Evolutionary conservation across 768 basidiomycete genomes (phyloP).

Genomic region (Tubosaeta sp.): DNA sequence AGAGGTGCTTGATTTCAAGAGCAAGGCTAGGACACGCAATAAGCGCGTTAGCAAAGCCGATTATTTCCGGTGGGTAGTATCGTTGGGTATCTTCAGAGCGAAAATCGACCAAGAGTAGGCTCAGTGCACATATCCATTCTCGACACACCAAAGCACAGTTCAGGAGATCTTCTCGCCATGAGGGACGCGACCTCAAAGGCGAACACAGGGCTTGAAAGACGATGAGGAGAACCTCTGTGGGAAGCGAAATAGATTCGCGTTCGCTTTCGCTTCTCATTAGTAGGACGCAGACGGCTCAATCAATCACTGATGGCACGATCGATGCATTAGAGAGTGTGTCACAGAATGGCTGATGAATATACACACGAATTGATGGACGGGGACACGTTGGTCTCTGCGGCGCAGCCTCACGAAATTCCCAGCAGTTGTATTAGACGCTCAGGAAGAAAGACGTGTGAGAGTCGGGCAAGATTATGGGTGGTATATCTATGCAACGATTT

Average conservation of each 20-base stretch:
- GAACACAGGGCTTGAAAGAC: conserved; percentile 4
- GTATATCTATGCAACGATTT: conserved; percentile 11
- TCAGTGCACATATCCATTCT: conserved; percentile 11
- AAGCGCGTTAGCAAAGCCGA: not conserved
- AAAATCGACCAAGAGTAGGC: conserved; percentile 8
- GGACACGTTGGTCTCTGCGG: too few relatives aligned
- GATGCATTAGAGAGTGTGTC: not conserved
- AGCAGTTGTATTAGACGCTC: too few relatives aligned
- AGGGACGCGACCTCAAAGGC: not conserved
- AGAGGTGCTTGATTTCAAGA: conserved; percentile 10
- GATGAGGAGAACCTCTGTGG: conserved; percentile 6
- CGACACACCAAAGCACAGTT: conserved; percentile 8
- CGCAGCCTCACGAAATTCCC: too few relatives aligned
- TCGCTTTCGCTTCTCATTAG: not conserved
- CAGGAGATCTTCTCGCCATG: conserved; percentile 6
- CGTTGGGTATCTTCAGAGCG: not conserved
- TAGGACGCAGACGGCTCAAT: conserved; percentile 2
- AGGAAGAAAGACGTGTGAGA: too few relatives aligned
- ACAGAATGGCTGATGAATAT: not conserved
- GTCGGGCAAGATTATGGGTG: conserved; percentile 17
- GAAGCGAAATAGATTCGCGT: conserved; percentile 1
- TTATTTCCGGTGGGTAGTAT: conserved; percentile 6
- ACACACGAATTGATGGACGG: too few relatives aligned
- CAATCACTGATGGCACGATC: not conserved
- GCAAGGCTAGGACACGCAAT: not conserved